phyloP scores from a whole-genome alignment of 129 eudicot species.

The Centrapalus pauciflorus region DNA sequence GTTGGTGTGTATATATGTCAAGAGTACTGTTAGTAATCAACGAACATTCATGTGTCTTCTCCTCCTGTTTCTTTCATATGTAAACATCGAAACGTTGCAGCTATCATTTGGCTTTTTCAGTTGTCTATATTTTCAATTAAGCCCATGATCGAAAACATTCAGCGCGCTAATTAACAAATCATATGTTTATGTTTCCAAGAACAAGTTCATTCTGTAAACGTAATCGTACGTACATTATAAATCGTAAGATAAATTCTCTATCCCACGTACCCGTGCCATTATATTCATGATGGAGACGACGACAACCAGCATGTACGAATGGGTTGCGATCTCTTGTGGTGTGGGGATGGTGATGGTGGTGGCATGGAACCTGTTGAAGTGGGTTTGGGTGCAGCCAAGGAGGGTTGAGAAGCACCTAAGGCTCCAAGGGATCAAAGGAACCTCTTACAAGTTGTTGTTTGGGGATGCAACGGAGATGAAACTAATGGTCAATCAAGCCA shows the following conservation, averaged over 20 bases:
- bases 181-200: conserved; percentile 14
- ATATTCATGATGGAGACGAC: conserved; percentile 23
- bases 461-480: conserved; percentile 26
- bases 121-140: conserved; percentile 1
- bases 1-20: too few species aligned
- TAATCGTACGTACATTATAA: background rate
- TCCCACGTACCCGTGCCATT: background rate
- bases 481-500: conserved; percentile 22
- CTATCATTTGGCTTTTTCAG: conserved; percentile 1
- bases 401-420: conserved; percentile 29
- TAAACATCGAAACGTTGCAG: background rate
- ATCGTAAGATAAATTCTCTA: background rate
- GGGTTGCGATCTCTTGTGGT: conserved; percentile 26
- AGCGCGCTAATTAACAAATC: too few species aligned
- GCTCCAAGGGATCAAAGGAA: conserved; percentile 33
- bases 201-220: too few species aligned
- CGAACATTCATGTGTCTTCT: background rate
- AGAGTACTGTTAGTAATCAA: background rate
- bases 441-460: conserved; percentile 26
- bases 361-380: conserved; percentile 33
- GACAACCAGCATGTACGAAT: background rate
- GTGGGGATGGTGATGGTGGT: conserved; percentile 11
- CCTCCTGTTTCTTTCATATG: conserved; percentile 10
- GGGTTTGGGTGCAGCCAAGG: conserved; percentile 39
- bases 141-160: too few species aligned